Conservation (phyloP, 371 early-diverging fungal genomes). For the Catenaria anguillulae region DNA sequence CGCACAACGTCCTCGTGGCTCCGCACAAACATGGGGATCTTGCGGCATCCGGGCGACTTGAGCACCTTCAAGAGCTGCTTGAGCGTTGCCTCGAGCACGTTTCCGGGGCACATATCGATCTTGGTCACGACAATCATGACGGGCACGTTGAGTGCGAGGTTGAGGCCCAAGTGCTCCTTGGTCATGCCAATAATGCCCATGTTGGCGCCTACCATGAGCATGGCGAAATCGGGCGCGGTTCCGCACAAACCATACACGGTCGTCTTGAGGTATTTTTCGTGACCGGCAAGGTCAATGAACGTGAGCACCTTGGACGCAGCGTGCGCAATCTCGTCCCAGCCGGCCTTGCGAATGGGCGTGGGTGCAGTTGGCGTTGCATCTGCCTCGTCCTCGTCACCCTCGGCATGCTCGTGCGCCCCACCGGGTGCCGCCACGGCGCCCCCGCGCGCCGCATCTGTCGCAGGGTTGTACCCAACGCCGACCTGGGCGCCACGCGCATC, state of each 20-base stretch:
- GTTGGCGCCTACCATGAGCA: constrained; percentile 83
- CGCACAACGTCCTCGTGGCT: constrained; percentile 54
- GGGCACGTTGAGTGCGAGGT: constrained; percentile 68
- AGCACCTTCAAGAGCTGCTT: constrained; percentile 65
- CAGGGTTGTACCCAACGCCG: constrained; percentile 2
- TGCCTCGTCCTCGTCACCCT: background rate
- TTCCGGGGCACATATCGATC: constrained; percentile 78
- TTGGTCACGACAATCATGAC: constrained; percentile 83
- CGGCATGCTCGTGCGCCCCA: too few relatives aligned
- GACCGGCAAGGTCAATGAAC: constrained; percentile 82
- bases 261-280: constrained; percentile 84
- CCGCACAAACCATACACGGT: constrained; percentile 88
- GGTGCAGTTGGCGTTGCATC: constrained; percentile 42
- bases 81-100: constrained; percentile 65
- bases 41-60: constrained; percentile 76
- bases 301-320: constrained; percentile 63
- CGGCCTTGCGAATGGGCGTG: constrained; percentile 39
- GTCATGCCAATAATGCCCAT: constrained; percentile 88
- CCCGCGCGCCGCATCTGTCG: background rate
- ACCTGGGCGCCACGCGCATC: constrained; percentile 27
- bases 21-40: constrained; percentile 74
- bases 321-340: constrained; percentile 68
- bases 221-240: constrained; percentile 73
- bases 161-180: constrained; percentile 80
- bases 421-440: background rate